Base-by-base conservation (phyloP, 768 basidiomycete genomes). In the Suillus subluteus region DNA sequence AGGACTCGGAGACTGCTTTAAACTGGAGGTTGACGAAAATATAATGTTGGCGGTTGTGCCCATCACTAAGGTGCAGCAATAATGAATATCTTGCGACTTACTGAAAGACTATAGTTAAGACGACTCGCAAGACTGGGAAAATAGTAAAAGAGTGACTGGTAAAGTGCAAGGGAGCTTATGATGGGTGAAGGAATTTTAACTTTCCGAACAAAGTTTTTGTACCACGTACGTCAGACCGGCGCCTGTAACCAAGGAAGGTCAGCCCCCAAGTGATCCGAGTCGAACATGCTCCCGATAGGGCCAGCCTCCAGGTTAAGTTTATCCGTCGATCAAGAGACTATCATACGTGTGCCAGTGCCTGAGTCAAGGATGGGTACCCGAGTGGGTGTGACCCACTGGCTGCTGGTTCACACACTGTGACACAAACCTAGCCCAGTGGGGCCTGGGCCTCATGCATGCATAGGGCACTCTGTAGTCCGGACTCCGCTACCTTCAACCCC, bases 141-240 rank as follows among this genome's bases (percentile, higher is more conserved):
- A 37, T 32, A 37, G 26, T 40, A 66, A 66, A 66, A 7, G 65
- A 65, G 65, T 16, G 65, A 64, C 62, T 63, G 44, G 62, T 21
- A 32, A 38, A 35, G 65, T 63, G 50, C 11, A 16, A 15, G 11
- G 5, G 5, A 62, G 32, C 16, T 32, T 32, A n/a, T 59, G 30
- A 35, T 21, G 54, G 52, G 16, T 38, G 38, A 18, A 26, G 23
- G 58, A 59, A 21, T 41, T 41, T 26, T 11, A 26, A 59, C 8
- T 7, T 32, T 6, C 26, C 16, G 26, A 59, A 40, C 15, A 2
- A 40, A 40, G 15, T 40, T 59, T 59, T 41, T 41, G 38, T 59
- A 59, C 58, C 58, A 59, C 58, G 58, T 38, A 59, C 26, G 35
- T 56, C 55, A 56, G 32, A 37, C 21, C 32, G 55, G 30, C 54